phyloP scores from a whole-genome alignment of 2,329 filamentous ascomycete species.

The Calonectria montana region DNA sequence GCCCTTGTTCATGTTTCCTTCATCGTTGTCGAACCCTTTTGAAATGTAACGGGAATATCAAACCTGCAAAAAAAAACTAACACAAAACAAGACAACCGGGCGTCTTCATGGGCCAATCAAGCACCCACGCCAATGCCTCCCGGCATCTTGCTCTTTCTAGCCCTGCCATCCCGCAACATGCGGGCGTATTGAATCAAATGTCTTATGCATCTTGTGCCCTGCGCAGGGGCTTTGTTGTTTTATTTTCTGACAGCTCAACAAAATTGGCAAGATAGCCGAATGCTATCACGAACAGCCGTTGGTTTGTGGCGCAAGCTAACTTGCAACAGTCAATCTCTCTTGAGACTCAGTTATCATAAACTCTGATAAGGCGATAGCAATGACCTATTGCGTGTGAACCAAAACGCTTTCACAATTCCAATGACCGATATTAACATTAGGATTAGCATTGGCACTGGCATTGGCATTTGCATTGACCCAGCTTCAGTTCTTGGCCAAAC shows the following conservation, averaged over 20 bases:
- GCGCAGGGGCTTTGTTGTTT: constrained; percentile 8
- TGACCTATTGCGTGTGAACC: background rate
- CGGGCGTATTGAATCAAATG: constrained; percentile 32
- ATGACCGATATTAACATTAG: constrained; percentile 1
- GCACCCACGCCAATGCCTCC: constrained; percentile 16
- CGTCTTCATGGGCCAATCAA: constrained; percentile 12
- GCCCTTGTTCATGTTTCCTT: background rate
- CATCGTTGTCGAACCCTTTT: background rate
- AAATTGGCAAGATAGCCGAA: constrained; percentile 24
- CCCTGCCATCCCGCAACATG: constrained; percentile 38
- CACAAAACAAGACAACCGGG: background rate
- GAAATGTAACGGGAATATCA: constrained; percentile 16
- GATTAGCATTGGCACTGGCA: background rate
- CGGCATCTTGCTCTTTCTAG: constrained; percentile 14
- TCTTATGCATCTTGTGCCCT: constrained; percentile 22
- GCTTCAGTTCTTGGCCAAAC: background rate
- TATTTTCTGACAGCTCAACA: constrained; percentile 26
- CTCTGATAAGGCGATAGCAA: constrained; percentile 15
- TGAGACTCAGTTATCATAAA: constrained; percentile 14
- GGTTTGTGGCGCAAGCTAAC: constrained; percentile 30
- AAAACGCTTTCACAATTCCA: constrained; percentile 11
- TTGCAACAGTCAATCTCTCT: constrained; percentile 13
- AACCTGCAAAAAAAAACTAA: background rate
- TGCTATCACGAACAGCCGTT: constrained; percentile 28
- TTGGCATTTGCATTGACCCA: background rate